Conservation (phyloP, 2,329 filamentous ascomycete species). For the Clarireedia homoeocarpa region DNA sequence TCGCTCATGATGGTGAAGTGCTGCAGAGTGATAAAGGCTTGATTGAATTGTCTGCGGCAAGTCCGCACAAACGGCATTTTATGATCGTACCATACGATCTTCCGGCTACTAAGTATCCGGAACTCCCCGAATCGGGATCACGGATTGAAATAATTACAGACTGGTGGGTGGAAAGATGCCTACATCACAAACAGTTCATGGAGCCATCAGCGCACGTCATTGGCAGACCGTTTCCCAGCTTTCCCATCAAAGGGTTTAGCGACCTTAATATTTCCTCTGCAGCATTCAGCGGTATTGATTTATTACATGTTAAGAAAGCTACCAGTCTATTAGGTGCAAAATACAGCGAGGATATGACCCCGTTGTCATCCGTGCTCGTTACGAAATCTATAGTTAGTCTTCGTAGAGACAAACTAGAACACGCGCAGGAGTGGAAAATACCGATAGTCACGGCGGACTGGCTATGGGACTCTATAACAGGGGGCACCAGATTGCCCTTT, state of each 20-base stretch:
- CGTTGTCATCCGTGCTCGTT: slow-evolving; percentile 68
- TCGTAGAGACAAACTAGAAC: slow-evolving; percentile 67
- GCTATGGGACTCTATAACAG: slow-evolving; percentile 74
- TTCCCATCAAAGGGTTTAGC: slow-evolving; percentile 63
- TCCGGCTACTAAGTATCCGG: slow-evolving; percentile 22
- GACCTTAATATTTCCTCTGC: slow-evolving; percentile 70
- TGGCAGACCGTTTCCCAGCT: slow-evolving; percentile 66
- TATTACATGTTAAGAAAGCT: slow-evolving; percentile 74
- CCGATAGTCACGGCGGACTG: slow-evolving; percentile 76
- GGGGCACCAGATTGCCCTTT: slow-evolving; percentile 42
- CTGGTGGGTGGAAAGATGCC: slow-evolving; percentile 86
- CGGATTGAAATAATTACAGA: slow-evolving; percentile 61
- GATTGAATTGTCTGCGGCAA: not conserved
- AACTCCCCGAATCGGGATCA: slow-evolving; percentile 28
- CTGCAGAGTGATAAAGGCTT: slow-evolving; percentile 17
- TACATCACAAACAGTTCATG: slow-evolving; percentile 67
- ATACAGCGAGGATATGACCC: slow-evolving; percentile 71
- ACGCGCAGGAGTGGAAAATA: slow-evolving; percentile 66
- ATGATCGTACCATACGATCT: slow-evolving; percentile 40
- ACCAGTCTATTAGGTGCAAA: slow-evolving; percentile 69
- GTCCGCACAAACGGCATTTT: slow-evolving; percentile 17
- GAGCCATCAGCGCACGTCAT: slow-evolving; percentile 63
- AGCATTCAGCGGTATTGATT: slow-evolving; percentile 74
- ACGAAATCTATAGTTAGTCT: slow-evolving; percentile 40
- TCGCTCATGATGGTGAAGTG: slow-evolving; percentile 30